These are phyloP conservation scores for Microcos paniculata DNA, from an alignment of 345 rosid genomes.

Conservation along the genomic window DNA sequence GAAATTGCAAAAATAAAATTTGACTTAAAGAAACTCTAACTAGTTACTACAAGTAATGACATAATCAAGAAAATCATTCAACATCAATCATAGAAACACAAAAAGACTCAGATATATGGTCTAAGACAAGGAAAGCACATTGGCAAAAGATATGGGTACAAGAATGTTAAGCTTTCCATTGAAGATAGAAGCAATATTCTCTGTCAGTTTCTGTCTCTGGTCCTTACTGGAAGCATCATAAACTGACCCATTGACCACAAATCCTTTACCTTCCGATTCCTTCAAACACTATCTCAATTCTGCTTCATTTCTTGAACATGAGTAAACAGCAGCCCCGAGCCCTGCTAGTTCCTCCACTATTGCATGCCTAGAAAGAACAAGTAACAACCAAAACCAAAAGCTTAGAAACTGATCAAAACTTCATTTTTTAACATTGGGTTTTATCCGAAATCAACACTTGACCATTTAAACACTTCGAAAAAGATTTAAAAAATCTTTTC, in stretches of 20 bases:
- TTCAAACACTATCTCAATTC: conserved; percentile 45
- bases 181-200: conserved; percentile 44
- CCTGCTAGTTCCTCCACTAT: conserved; percentile 60
- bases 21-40: too few species aligned
- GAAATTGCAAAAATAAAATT: too few species aligned
- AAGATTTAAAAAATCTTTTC: neutral
- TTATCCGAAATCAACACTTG: neutral
- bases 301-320: conserved; percentile 50
- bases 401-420: neutral
- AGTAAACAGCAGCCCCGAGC: conserved; percentile 54
- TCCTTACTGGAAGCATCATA: conserved; percentile 45
- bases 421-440: neutral
- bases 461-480: neutral
- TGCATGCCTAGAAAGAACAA: conserved; percentile 33
- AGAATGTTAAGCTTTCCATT: conserved; percentile 58
- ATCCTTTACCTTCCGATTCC: conserved; percentile 53
- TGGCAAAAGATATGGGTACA: conserved; percentile 38
- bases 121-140: neutral
- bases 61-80: too few species aligned
- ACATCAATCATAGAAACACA: neutral
- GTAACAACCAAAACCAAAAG: neutral
- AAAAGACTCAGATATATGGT: neutral
- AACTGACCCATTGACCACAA: conserved; percentile 52
- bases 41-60: neutral
- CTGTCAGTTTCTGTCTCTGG: conserved; percentile 46